Base-by-base conservation (phyloP, 2,329 filamentous ascomycete genomes). In the Colletotrichum costaricense region DNA sequence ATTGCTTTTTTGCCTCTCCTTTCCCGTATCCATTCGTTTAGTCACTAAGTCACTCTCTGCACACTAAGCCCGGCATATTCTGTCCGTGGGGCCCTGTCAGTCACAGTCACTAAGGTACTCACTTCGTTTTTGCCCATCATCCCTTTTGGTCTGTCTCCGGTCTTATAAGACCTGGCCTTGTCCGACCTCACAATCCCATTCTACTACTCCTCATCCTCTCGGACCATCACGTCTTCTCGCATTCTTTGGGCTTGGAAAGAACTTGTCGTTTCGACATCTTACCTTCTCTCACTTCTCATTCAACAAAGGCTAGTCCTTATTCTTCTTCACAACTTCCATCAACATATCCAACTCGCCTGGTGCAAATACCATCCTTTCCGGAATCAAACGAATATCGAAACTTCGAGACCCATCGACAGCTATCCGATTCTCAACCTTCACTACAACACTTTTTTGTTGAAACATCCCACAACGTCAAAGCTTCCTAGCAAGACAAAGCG, bases 291-390 rank as follows among this genome's bases (percentile, higher is more conserved):
- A 73, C 70, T 78, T 80, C 75, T 76, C 69, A 74, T 75, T 76
- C 73, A 69, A 68, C 78, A 76, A 76, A 81, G 80, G 77, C 78
- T 84, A 81, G 82, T 79, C 84, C 84, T 84, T 78, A 74, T 76
- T 78, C 69, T 76, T 76, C 38, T 76, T 74, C 71, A 77, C 77
- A 80, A 76, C 78, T 78, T 75, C 75, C 74, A 68, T 74, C 65
- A 57, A 71, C 63, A 24, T 56, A 49, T 71, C 73, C 74, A 75
- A 78, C 75, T 72, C 76, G 77, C 78, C 78, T 77, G 77, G 76
- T 75, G 77, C 77, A 74, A 58, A 66, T 67, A 49, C 70, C 65
- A 67, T 76, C 76, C 68, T 75, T 77, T 67, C 22, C 65, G 65
- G 63, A 75, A 75, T 67, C 63, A 52, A 56, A 66, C 67, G 42